Conservation (phyloP, 73 alveolate species). For the Paramecium bursaria region DNA sequence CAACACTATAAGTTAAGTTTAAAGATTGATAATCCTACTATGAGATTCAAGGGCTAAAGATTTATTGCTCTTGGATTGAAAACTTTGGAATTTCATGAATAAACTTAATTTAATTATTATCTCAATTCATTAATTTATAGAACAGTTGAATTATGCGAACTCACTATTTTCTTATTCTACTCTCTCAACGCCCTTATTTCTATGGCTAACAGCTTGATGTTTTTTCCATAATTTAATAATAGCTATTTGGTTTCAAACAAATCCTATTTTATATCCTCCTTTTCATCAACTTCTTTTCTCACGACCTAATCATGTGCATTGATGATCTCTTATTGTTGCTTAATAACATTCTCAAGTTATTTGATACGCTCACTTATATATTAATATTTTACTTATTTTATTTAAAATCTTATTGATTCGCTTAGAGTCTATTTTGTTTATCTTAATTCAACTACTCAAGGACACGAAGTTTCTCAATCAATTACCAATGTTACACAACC, state of each 20-base stretch:
- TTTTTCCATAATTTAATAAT: slow-evolving; percentile 50
- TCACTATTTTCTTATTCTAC: too few species aligned
- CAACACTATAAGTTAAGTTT: too few species aligned
- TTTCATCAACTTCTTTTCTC: slow-evolving; percentile 5
- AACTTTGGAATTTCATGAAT: too few species aligned
- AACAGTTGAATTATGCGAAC: background rate
- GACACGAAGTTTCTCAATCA: background rate
- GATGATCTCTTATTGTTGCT: background rate
- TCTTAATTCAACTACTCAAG: slow-evolving; percentile 28
- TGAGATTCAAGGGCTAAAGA: too few species aligned
- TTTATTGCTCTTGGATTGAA: too few species aligned
- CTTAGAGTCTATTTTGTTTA: background rate
- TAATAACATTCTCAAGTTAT: slow-evolving; percentile 12
- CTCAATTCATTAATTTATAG: background rate
- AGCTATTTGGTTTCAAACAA: slow-evolving; percentile 5
- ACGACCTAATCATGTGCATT: slow-evolving; percentile 1
- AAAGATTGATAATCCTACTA: too few species aligned
- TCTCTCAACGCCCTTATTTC: background rate
- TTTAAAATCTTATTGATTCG: slow-evolving; percentile 7
- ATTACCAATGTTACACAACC: slow-evolving; percentile 50
- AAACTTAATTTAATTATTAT: too few species aligned
- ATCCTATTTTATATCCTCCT: background rate
- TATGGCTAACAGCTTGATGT: background rate
- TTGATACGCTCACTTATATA: slow-evolving; percentile 12
- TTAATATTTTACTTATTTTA: background rate